Conservation (phyloP, 345 rosid species). For the Dovyalis caffra region DNA sequence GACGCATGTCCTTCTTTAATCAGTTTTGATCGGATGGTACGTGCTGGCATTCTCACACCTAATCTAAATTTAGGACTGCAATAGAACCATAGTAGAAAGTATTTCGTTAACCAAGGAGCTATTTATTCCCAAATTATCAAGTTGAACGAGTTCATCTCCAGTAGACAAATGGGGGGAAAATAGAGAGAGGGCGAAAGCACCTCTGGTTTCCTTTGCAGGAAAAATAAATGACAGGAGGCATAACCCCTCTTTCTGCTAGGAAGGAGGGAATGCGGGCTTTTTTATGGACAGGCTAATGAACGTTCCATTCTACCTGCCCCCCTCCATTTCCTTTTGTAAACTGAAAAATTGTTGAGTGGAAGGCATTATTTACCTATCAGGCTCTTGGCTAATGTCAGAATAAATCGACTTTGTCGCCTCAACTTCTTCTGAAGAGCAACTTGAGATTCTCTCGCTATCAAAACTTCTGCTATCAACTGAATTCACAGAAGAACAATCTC, state of each 20-base stretch:
- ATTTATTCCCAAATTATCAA: background rate
- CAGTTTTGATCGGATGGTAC: conserved; percentile 34
- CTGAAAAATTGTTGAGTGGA: background rate
- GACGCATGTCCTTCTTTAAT: conserved; percentile 16
- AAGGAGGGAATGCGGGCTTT: too few species aligned
- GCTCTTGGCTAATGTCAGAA: conserved; percentile 15
- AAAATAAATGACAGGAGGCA: too few species aligned
- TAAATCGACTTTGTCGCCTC: conserved; percentile 14
- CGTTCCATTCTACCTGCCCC: too few species aligned
- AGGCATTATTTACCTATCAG: conserved; percentile 29
- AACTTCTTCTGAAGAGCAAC: conserved; percentile 18
- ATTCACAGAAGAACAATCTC: background rate
- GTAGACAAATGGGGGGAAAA: too few species aligned
- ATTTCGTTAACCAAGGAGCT: background rate
- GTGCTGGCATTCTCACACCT: conserved; percentile 43
- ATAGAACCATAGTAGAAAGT: background rate
- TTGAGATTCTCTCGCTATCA: conserved; percentile 10
- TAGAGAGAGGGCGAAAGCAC: too few species aligned
- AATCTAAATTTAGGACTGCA: conserved; percentile 35
- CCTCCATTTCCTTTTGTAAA: too few species aligned
- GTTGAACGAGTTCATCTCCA: too few species aligned
- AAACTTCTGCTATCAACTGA: conserved; percentile 1
- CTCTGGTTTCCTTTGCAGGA: too few species aligned
- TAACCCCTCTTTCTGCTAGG: too few species aligned
- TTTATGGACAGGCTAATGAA: too few species aligned